Evolutionary conservation across 305 asterid species (phyloP), one percentile per base, ranked within the genome.

Genomic region (Striga hermonthica): DNA sequence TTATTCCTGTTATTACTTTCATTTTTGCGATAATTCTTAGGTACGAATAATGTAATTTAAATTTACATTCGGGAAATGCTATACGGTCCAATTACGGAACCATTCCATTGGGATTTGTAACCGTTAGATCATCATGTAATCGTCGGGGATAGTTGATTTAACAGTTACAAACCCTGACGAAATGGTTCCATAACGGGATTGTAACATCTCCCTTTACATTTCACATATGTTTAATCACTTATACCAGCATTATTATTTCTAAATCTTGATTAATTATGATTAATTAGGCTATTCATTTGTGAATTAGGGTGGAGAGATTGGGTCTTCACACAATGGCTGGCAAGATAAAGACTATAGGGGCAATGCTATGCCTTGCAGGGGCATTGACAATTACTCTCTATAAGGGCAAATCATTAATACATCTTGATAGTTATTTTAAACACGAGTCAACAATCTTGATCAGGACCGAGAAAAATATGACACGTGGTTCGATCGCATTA

Each of bases 401-500:
- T 77, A 76, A 68, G 69, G 96, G 95, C 14, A 77, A 73, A 56
- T 49, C 76, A 0, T 72, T 86, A n/a, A n/a, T n/a, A 66, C 67
- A 73, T 36, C 28, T 83, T 48, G n/a, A 13, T 52, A 73, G 60
- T 63, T 43, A 47, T 5, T 37, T 34, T 22, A 37, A 58, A 2
- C 62, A 73, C 0, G 31, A 28, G 11, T 57, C 34, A 5, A 7
- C 34, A 7, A 38, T 60, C 55, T 5, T 59, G 6, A n/a, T 4
- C 44, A 65, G 52, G 31, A 9, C 39, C 0, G 5, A 37, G 7
- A 59, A 73, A 45, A 68, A 82, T 22, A 67, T 75, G 76, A 53
- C 69, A 13, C 81, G 83, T 12, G 96, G 94, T 15, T 84, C 96
- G 3, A 22, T 88, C 3, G 72, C 81, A 62, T 72, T 88, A 40